Evolutionary conservation across 2,329 filamentous ascomycete genomes (phyloP), one percentile per base, ranked within the genome.

Genomic region (Akanthomyces muscarius): DNA sequence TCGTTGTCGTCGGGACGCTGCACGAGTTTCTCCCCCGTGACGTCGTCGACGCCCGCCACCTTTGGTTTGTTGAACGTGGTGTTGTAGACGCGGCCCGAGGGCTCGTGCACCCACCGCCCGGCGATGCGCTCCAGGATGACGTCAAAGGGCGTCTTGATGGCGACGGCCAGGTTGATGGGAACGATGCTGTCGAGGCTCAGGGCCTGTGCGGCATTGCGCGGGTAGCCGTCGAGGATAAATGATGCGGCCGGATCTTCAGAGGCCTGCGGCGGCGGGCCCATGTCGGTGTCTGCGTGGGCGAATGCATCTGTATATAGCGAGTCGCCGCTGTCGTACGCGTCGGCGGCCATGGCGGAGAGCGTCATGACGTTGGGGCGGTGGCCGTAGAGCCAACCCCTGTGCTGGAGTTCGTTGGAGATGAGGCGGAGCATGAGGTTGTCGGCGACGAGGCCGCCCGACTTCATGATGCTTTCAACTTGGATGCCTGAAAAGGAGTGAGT

Each of bases 141-240:
- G 10, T 89, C 85, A 41, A 90, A 86, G 0, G 95, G 95, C 0
- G 94, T 98, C 72, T 89, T 84, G 69, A 98, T 82, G 62, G 90
- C 92, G 64, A 97, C 89, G 55, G 92, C 95, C 65, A 97, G 85
- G 76, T 99, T 99, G 74, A 99, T 93, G n/a, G 94, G 92, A 38
- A 98, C 85, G 41, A 97, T 82, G 52, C 80, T 78, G 73, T 96
- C 92, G 54, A 98, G 84, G 63, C 88, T 88, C 48, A 78, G 75
- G 33, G 93, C 95, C 77, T 99, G 95, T 3, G 80, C 73, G 0
- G 90, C 89, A 7, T 91, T 99, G 67, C 95, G 89, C 2, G 95
- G 95, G 76, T 98, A 99, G 18, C 95, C 95, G 74, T 99, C 95
- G 60, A 99, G 89, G 67, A 99, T 90, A 75, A 97, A 98, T 0